phyloP scores from a whole-genome alignment of 331 rosid genomes.

The Malus hybrid region DNA sequence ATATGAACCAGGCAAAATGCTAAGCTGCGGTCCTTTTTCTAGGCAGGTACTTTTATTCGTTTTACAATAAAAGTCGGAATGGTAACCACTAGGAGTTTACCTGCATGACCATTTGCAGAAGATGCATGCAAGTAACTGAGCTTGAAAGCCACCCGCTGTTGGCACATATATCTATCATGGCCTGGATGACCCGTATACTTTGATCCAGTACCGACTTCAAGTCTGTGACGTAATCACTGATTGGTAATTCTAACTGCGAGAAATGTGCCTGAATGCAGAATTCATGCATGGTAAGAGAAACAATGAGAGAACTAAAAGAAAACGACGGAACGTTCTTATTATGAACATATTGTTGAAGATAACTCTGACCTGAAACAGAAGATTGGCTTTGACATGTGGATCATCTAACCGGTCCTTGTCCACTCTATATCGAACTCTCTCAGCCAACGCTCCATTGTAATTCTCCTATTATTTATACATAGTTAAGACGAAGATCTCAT shows the following conservation, averaged over 20 bases:
- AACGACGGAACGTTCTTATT: not conserved
- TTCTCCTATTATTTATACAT: slow-evolving; percentile 47
- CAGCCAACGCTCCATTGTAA: slow-evolving; percentile 70
- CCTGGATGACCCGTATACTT: slow-evolving; percentile 94
- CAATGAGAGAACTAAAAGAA: not conserved
- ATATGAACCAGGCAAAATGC: not conserved
- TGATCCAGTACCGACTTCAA: slow-evolving; percentile 94
- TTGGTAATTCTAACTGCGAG: slow-evolving; percentile 84
- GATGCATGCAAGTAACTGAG: slow-evolving; percentile 85
- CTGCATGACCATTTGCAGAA: slow-evolving; percentile 98
- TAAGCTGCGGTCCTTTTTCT: not conserved
- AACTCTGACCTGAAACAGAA: slow-evolving; percentile 77
- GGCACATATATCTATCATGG: slow-evolving; percentile 96
- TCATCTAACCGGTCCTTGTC: slow-evolving; percentile 80
- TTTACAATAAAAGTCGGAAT: not conserved
- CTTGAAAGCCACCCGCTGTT: slow-evolving; percentile 97
- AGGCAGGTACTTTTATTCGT: not conserved
- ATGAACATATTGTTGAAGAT: slow-evolving; percentile 17
- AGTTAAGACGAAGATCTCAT: not conserved
- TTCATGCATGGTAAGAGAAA: slow-evolving; percentile 4
- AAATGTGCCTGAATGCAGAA: slow-evolving; percentile 69
- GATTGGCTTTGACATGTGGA: slow-evolving; percentile 89
- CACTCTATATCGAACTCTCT: slow-evolving; percentile 71
- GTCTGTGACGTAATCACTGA: slow-evolving; percentile 89
- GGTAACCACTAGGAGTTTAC: slow-evolving; percentile 24